Percentiles rank a stretch among this genome's conserved stretches.
phyloP scores from a whole-genome alignment of 495 filamentous ascomycete species.

The Geopyxis carbonaria region DNA sequence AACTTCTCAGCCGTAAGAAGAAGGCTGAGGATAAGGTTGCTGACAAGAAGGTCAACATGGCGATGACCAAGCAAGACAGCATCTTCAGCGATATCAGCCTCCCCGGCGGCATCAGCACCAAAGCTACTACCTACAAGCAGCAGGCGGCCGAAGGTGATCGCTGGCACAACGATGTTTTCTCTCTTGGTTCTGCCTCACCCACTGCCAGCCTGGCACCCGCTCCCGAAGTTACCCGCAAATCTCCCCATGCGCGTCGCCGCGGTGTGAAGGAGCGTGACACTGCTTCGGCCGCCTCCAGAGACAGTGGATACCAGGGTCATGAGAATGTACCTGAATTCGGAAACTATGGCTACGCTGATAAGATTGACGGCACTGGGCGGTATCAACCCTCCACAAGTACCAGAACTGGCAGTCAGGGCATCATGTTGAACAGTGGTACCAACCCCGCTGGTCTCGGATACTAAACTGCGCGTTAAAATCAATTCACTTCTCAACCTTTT shows the following conservation, averaged over 20 bases:
- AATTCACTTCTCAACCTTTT: too few species aligned
- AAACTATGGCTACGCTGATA: too few species aligned
- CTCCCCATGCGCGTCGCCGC: constrained; percentile 16
- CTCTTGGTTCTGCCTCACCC: constrained; percentile 60
- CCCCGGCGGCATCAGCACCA: constrained; percentile 78
- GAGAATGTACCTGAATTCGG: constrained; percentile 6
- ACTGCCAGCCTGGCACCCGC: constrained; percentile 50
- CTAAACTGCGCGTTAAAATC: too few species aligned
- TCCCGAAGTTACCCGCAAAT: constrained; percentile 51
- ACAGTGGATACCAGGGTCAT: constrained; percentile 18
- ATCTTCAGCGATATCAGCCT: constrained; percentile 79
- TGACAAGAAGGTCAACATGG: constrained; percentile 73
- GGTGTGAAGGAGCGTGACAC: constrained; percentile 11
- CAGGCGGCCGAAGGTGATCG: constrained; percentile 72
- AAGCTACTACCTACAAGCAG: constrained; percentile 88
- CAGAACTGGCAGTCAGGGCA: too few species aligned
- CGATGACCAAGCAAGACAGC: constrained; percentile 74
- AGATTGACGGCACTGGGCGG: too few species aligned
- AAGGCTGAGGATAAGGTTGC: constrained; percentile 42
- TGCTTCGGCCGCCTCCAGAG: constrained; percentile 14
- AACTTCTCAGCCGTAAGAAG: constrained; percentile 54
- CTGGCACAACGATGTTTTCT: constrained; percentile 92
- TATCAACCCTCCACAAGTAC: too few species aligned
- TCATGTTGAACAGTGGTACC: too few species aligned
- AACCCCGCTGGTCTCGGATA: too few species aligned